Percentiles rank a stretch among this genome's conserved stretches.
Evolutionary conservation across 139 green algal genomes (phyloP).

Genomic region (Micractinium sp.): DNA sequence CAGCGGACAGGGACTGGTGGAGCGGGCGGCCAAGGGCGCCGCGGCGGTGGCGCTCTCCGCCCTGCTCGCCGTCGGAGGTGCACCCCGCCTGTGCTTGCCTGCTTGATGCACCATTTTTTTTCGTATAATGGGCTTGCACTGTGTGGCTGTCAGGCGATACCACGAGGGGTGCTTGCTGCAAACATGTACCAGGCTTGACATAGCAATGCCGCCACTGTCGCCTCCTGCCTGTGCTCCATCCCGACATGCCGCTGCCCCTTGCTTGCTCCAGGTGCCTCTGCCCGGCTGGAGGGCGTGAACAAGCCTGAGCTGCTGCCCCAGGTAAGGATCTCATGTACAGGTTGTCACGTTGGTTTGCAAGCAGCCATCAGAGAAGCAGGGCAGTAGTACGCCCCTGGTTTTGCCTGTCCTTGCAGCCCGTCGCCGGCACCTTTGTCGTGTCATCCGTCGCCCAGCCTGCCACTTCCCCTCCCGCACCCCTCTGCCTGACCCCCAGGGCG

Average conservation of each 20-base stretch:
- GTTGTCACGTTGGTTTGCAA: too few species aligned
- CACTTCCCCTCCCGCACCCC: too few species aligned
- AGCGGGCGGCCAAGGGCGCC: not conserved
- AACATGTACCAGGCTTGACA: not conserved
- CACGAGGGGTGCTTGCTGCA: too few species aligned
- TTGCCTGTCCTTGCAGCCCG: too few species aligned
- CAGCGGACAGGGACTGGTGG: not conserved
- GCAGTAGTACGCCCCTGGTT: too few species aligned
- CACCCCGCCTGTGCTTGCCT: not conserved
- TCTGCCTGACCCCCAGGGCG: conserved; percentile 21
- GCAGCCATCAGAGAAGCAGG: too few species aligned
- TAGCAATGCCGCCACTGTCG: too few species aligned
- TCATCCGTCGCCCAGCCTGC: too few species aligned
- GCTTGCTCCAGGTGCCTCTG: conserved; percentile 33
- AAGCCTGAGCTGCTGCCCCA: conserved; percentile 94
- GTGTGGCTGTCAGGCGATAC: too few species aligned
- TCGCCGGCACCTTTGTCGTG: too few species aligned
- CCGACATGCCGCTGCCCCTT: not conserved
- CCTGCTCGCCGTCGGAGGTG: conserved; percentile 8
- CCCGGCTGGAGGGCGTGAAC: conserved; percentile 93
- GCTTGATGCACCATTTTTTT: not conserved
- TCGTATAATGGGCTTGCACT: too few species aligned
- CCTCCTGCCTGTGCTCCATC: not conserved
- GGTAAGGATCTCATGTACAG: too few species aligned
- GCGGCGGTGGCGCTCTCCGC: not conserved